phyloP scores from a whole-genome alignment of 2,329 filamentous ascomycete genomes.

The Falciphora oryzae region DNA sequence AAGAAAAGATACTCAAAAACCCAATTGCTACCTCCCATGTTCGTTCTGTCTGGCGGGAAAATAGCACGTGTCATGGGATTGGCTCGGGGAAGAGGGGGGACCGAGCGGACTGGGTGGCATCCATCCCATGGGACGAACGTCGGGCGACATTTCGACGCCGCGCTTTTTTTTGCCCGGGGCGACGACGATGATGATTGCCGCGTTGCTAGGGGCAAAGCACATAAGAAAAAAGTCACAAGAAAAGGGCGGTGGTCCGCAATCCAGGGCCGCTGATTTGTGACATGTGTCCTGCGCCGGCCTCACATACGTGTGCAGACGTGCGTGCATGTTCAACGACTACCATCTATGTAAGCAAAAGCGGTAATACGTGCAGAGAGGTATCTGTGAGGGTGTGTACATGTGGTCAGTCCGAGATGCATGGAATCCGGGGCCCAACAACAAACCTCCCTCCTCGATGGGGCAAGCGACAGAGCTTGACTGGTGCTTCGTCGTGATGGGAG shows the following conservation, averaged over 20 bases:
- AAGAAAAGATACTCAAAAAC: not conserved
- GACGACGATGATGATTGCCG: too few relatives aligned
- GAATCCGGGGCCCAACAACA: not conserved
- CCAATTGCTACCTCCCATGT: not conserved
- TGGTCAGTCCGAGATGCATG: not conserved
- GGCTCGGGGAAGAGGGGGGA: not conserved
- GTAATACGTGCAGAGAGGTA: not conserved
- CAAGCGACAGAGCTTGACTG: too few relatives aligned
- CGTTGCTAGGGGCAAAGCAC: too few relatives aligned
- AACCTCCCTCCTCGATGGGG: too few relatives aligned
- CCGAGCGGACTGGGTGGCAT: too few relatives aligned
- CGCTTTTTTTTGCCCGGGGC: too few relatives aligned
- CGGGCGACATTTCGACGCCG: too few relatives aligned
- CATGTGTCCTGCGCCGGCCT: not conserved
- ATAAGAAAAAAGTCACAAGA: too few relatives aligned
- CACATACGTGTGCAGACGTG: not conserved
- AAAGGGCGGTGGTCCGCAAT: too few relatives aligned
- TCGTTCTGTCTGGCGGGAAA: not conserved
- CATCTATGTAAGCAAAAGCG: not conserved
- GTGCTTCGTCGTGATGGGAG: not conserved
- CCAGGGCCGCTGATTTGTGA: too few relatives aligned
- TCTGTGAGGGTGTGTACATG: too few relatives aligned
- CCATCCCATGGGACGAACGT: not conserved
- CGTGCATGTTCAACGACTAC: not conserved
- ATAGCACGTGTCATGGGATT: slow-evolving; percentile 1